Percentiles rank a stretch among this genome's conserved stretches.
Evolutionary conservation across 768 basidiomycete genomes (phyloP).

Genomic region (Naganishia kalamii): DNA sequence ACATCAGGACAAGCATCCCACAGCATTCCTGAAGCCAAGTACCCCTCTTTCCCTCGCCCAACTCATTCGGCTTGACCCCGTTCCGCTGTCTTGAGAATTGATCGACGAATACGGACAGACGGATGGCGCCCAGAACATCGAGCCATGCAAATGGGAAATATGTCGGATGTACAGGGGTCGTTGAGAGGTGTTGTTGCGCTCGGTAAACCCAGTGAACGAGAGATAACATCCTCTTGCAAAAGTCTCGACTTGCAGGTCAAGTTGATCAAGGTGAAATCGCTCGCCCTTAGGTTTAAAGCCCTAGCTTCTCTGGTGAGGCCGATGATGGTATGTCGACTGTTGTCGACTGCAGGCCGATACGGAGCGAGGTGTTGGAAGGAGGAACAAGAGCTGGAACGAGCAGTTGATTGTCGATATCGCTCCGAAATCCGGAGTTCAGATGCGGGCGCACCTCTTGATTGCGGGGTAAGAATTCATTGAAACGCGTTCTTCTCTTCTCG

Average conservation of each 20-base stretch:
- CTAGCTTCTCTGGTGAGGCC: too few relatives aligned
- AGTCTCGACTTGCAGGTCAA: neutral
- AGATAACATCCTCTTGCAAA: neutral
- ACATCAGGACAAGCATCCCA: constrained; percentile 39
- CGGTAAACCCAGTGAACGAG: constrained; percentile 8
- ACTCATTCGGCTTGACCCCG: constrained; percentile 22
- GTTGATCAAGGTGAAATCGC: neutral
- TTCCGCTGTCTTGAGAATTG: constrained; percentile 19
- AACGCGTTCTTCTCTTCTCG: too few relatives aligned
- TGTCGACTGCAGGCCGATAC: too few relatives aligned
- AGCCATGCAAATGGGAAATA: constrained; percentile 22
- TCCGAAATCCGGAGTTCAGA: too few relatives aligned
- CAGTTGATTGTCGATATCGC: neutral
- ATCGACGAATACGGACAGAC: constrained; percentile 22
- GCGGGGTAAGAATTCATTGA: too few relatives aligned
- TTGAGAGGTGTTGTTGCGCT: constrained; percentile 16
- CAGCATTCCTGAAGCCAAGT: constrained; percentile 35
- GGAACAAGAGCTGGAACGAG: too few relatives aligned
- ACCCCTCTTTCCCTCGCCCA: constrained; percentile 22
- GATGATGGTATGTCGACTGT: too few relatives aligned
- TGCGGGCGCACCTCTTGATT: too few relatives aligned
- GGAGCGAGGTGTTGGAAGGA: too few relatives aligned
- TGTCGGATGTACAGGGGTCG: constrained; percentile 17
- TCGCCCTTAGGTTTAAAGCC: neutral
- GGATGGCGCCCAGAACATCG: constrained; percentile 26